phyloP scores from a whole-genome alignment of 352 stramenopile genomes.

The Phytophthora pistaciae region DNA sequence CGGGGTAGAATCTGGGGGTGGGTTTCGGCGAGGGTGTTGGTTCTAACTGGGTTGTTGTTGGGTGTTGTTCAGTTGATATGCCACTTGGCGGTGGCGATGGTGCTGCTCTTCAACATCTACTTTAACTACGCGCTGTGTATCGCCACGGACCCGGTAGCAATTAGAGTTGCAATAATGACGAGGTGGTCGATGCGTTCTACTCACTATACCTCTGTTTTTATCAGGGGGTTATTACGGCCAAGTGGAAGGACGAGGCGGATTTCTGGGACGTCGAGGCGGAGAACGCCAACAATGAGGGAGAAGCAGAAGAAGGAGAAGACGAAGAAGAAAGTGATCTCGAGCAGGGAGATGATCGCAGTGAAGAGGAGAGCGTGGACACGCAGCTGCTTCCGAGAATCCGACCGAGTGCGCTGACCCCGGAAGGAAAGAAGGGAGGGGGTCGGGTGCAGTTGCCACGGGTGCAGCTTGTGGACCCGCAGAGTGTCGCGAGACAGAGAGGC shows the following conservation, averaged over 20 bases:
- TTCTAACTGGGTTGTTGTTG: not conserved
- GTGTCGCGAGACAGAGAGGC: conserved; percentile 41
- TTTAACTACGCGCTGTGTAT: conserved; percentile 83
- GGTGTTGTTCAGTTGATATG: conserved; percentile 31
- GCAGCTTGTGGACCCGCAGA: conserved; percentile 46
- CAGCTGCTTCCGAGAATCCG: conserved; percentile 42
- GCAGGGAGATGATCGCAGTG: conserved; percentile 11
- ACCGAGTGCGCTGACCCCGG: conserved; percentile 20
- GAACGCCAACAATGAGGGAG: conserved; percentile 21
- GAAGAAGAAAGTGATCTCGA: conserved; percentile 12
- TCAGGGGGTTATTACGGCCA: conserved; percentile 38
- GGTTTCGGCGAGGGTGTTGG: not conserved
- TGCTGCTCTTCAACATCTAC: conserved; percentile 71
- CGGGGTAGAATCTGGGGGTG: not conserved
- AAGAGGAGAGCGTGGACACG: conserved; percentile 11
- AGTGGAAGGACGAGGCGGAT: conserved; percentile 25
- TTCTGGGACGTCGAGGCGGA: conserved; percentile 26
- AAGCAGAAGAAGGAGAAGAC: conserved; percentile 11
- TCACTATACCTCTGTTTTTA: conserved; percentile 4
- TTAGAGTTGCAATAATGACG: not conserved
- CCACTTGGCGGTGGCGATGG: conserved; percentile 41
- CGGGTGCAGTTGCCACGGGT: conserved; percentile 34
- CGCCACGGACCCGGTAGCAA: conserved; percentile 58
- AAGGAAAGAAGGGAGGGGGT: conserved; percentile 9
- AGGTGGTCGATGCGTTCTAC: conserved; percentile 5